A percentile compares a stretch with the other conserved stretches of the same genome.
Conservation (phyloP, 1,284 basidiomycete species). For the Ustilago shanxiensis region DNA sequence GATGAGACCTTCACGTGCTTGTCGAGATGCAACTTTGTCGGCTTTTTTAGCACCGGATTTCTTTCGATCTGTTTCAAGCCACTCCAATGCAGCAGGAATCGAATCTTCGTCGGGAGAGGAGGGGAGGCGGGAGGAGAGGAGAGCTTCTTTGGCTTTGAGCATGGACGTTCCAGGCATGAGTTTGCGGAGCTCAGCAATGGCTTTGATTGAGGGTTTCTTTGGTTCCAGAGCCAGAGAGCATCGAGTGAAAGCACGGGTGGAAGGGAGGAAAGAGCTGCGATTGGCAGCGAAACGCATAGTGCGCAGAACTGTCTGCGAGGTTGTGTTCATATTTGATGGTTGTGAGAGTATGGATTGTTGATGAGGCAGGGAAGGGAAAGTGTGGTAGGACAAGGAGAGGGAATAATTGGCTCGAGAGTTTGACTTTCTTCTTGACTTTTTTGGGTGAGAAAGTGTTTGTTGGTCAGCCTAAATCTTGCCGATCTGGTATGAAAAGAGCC, state of each 20-base stretch:
- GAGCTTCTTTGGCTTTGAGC: slow-evolving; percentile 88
- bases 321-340: slow-evolving; percentile 10
- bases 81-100: slow-evolving; percentile 80
- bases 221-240: slow-evolving; percentile 22
- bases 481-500: background rate
- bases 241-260: slow-evolving; percentile 15
- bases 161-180: slow-evolving; percentile 80
- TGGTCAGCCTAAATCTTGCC: too few species aligned
- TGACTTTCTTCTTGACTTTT: background rate
- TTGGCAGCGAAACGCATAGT: slow-evolving; percentile 8
- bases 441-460: too few species aligned
- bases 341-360: background rate
- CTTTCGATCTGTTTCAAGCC: slow-evolving; percentile 82
- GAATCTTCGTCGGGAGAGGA: slow-evolving; percentile 75
- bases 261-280: background rate
- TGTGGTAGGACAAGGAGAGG: background rate
- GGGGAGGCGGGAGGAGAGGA: slow-evolving; percentile 74
- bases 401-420: background rate
- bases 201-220: slow-evolving; percentile 74
- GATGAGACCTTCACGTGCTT: slow-evolving; percentile 83
- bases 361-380: background rate
- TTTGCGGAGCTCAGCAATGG: slow-evolving; percentile 88
- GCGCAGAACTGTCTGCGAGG: slow-evolving; percentile 9
- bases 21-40: slow-evolving; percentile 82
- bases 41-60: slow-evolving; percentile 82